Percentiles rank a stretch among this genome's conserved stretches.
Evolutionary conservation across 306 rosid species (phyloP).

Genomic region (Begonia fuchsioides): DNA sequence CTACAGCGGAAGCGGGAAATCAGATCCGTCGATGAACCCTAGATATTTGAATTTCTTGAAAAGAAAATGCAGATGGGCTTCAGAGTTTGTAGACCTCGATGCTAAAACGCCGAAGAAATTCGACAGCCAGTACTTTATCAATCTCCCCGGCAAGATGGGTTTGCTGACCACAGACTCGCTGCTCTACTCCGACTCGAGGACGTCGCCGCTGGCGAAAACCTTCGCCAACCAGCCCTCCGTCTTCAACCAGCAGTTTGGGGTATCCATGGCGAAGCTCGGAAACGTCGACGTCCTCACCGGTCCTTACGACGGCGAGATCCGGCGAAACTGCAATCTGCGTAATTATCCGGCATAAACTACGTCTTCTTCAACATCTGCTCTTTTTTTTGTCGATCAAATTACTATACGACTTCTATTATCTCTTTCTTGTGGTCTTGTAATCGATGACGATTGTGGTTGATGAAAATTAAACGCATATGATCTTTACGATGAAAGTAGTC

Average conservation of each 20-base stretch:
- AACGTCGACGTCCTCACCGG: constrained; percentile 42
- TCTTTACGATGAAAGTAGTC: too few species aligned
- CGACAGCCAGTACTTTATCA: constrained; percentile 35
- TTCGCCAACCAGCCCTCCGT: too few species aligned
- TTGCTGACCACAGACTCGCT: constrained; percentile 42
- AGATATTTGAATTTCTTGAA: constrained; percentile 41
- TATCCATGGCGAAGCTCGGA: constrained; percentile 77
- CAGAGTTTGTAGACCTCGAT: constrained; percentile 72
- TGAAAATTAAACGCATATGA: too few species aligned
- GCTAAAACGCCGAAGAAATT: constrained; percentile 42
- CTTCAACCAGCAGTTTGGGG: constrained; percentile 40
- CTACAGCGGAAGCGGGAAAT: constrained; percentile 36
- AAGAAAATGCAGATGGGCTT: constrained; percentile 80
- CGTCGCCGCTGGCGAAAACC: constrained; percentile 44
- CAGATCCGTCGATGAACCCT: constrained; percentile 41
- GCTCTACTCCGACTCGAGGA: constrained; percentile 49
- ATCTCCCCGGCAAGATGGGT: constrained; percentile 55
- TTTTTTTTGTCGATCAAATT: too few species aligned
- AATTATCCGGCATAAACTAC: constrained; percentile 13
- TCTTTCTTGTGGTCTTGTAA: too few species aligned
- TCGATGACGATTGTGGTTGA: too few species aligned
- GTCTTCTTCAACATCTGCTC: too few species aligned
- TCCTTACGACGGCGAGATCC: constrained; percentile 49
- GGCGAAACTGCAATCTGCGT: constrained; percentile 59
- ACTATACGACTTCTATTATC: too few species aligned